These are phyloP conservation scores for Seiridium unicorne DNA, from an alignment of 2,329 filamentous ascomycete species.

Conservation along the genomic window DNA sequence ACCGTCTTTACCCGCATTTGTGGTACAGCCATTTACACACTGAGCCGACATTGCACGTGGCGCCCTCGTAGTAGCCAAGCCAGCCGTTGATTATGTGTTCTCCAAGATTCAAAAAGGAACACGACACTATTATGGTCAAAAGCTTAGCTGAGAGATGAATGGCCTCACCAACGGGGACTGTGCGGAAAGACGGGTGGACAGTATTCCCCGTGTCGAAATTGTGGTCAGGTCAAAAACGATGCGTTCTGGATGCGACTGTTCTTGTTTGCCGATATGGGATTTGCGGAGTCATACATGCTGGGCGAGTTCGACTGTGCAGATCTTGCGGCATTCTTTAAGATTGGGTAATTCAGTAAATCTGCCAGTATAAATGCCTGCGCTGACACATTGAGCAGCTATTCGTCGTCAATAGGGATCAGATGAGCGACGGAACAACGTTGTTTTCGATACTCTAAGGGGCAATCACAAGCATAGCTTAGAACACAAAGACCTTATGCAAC, in stretches of 20 bases:
- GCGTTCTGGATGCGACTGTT: slow-evolving; percentile 66
- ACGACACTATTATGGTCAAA: slow-evolving; percentile 43
- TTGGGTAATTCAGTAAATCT: slow-evolving; percentile 26
- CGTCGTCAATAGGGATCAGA: slow-evolving; percentile 63
- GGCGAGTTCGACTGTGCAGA: slow-evolving; percentile 67
- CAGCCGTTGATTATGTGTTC: slow-evolving; percentile 43
- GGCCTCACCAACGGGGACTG: slow-evolving; percentile 33
- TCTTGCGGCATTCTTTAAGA: slow-evolving; percentile 67
- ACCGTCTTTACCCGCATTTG: slow-evolving; percentile 33
- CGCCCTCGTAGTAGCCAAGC: slow-evolving; percentile 43
- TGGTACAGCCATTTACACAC: slow-evolving; percentile 36
- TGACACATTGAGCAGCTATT: slow-evolving; percentile 53
- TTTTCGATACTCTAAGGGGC: slow-evolving; percentile 58
- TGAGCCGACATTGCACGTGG: slow-evolving; percentile 39
- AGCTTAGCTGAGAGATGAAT: slow-evolving; percentile 35
- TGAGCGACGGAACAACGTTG: slow-evolving; percentile 63
- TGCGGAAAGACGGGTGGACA: slow-evolving; percentile 29
- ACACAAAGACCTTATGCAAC: slow-evolving; percentile 56
- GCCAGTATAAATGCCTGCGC: not conserved
- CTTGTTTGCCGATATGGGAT: slow-evolving; percentile 73
- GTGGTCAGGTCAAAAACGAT: slow-evolving; percentile 55
- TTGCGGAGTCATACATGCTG: slow-evolving; percentile 72
- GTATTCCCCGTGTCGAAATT: slow-evolving; percentile 48
- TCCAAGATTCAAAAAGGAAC: slow-evolving; percentile 45
- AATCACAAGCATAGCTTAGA: slow-evolving; percentile 56